Percentiles rank a stretch among this genome's conserved stretches.
Evolutionary conservation across 2,329 filamentous ascomycete species (phyloP).

Genomic region (Exophiala sp.): DNA sequence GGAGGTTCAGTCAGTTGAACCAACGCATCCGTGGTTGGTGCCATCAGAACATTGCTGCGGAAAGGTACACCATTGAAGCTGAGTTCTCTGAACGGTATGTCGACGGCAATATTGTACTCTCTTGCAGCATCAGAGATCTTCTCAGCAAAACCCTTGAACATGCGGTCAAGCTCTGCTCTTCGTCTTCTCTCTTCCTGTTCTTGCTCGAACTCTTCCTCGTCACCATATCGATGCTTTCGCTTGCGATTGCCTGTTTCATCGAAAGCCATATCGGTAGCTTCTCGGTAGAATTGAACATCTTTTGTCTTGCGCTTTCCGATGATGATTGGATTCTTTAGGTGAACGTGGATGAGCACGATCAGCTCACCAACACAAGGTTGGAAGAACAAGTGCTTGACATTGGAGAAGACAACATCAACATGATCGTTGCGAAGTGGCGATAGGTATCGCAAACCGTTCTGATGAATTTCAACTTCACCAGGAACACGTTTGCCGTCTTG

Average conservation of each 20-base stretch:
- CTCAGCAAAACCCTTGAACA: conserved; percentile 94
- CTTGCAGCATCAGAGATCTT: conserved; percentile 96
- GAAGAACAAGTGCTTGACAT: conserved; percentile 98
- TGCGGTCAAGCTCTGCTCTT: conserved; percentile 84
- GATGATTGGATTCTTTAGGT: conserved; percentile 96
- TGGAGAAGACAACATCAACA: conserved; percentile 94
- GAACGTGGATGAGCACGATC: conserved; percentile 96
- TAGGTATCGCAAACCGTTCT: conserved; percentile 96
- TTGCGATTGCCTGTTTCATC: conserved; percentile 98
- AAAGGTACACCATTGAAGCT: conserved; percentile 96
- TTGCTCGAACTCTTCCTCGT: conserved; percentile 97
- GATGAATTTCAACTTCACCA: conserved; percentile 94
- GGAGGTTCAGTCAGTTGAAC: conserved; percentile 96
- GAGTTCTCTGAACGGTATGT: conserved; percentile 94
- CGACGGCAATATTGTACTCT: conserved; percentile 84
- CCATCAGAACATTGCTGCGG: conserved; percentile 90
- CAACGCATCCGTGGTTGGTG: conserved; percentile 93
- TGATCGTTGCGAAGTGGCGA: conserved; percentile 75
- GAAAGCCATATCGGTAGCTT: conserved; percentile 97
- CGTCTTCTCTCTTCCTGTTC: conserved; percentile 95
- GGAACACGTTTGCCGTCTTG: conserved; percentile 96
- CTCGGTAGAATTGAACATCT: conserved; percentile 96
- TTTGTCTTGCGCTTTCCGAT: conserved; percentile 99
- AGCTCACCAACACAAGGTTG: conserved; percentile 94
- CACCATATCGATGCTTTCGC: conserved; percentile 94